phyloP scores from a whole-genome alignment of 2,329 filamentous ascomycete genomes.

The Trichoderma sp. region DNA sequence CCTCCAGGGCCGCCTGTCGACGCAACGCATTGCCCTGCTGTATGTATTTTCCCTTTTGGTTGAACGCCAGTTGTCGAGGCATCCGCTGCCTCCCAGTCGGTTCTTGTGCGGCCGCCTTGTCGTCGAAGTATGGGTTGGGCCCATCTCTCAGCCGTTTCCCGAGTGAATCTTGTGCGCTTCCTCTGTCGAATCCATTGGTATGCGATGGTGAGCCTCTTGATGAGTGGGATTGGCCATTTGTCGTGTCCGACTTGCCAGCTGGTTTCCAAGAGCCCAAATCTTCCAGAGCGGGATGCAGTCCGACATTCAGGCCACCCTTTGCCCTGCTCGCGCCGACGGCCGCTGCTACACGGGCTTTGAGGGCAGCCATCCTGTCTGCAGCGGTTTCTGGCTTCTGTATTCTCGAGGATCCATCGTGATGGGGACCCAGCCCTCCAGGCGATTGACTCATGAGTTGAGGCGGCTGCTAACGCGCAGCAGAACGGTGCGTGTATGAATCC shows the following conservation, averaged over 20 bases:
- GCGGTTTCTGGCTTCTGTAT: slow-evolving; percentile 57
- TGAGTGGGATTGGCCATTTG: slow-evolving; percentile 22
- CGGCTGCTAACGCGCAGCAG: not conserved
- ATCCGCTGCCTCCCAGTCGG: slow-evolving; percentile 59
- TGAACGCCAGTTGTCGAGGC: slow-evolving; percentile 79
- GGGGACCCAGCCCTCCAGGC: slow-evolving; percentile 53
- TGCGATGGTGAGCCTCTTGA: not conserved
- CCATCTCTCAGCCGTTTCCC: slow-evolving; percentile 15
- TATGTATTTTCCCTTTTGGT: slow-evolving; percentile 96
- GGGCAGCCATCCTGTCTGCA: slow-evolving; percentile 68
- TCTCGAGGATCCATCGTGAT: slow-evolving; percentile 53
- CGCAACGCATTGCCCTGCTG: slow-evolving; percentile 87
- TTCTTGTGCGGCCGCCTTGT: slow-evolving; percentile 61
- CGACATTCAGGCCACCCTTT: slow-evolving; percentile 70
- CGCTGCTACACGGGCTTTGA: slow-evolving; percentile 77
- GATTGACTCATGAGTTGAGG: slow-evolving; percentile 47
- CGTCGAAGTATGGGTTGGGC: slow-evolving; percentile 79
- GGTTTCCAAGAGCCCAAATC: slow-evolving; percentile 51
- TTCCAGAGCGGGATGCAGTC: slow-evolving; percentile 72
- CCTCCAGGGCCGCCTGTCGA: slow-evolving; percentile 83
- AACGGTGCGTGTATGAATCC: not conserved
- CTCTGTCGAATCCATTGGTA: not conserved
- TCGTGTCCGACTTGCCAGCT: slow-evolving; percentile 37
- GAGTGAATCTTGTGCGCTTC: slow-evolving; percentile 18
- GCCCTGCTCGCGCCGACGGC: slow-evolving; percentile 62